Evolutionary conservation across 108 stramenopile species (phyloP), one percentile per base, ranked within the genome.

Genomic region (Stephanodiscus minutulus): DNA sequence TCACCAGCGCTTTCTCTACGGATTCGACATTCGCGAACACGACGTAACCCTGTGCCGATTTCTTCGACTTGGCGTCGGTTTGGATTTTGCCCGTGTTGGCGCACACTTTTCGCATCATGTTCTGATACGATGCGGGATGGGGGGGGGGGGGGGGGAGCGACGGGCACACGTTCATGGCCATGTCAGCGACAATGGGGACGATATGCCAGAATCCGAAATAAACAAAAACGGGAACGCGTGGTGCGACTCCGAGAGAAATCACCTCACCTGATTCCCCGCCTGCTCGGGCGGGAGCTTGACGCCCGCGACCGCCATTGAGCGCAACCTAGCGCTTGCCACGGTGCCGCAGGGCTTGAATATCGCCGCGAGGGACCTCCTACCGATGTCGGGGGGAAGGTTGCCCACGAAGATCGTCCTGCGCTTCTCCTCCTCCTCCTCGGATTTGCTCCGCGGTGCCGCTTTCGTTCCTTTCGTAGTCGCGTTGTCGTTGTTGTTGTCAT

Each of bases 321-420:
- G 86, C 28, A 94, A 68, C 12, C 93, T 54, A 22, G 87, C 61
- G 47, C 76, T 80, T 0, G 73, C 61, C 25, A 94, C 72, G 11
- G 78, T 73, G 3, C 90, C 90, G 36, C 88, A 89, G 12, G 76
- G 59, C 55, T 79, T 78, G 68, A 94, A 91, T 11, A 91, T 75
- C 1, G 63, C 35, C 27, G 77, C 83, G 49, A 94, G 68, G 1
- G 78, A 64, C 64, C 87, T 88, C 36, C 93, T 82, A 9, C 82
- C 86, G 12, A 75, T 86, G 12, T 61, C 68, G 15, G 73, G 44
- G 11, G 93, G 93, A 18, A 94, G 60, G 73, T 94, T 94, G 28
- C 93, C 92, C 2, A 91, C 88, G 73, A 91, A 94, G 35, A 94
- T 82, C 24, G 93, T 94, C 12, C 88, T 63, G 17, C 81, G 67